Percentiles rank a stretch among this genome's conserved stretches.
Evolutionary conservation across 306 rosid species (phyloP).

Genomic region (Casuarina cunninghamiana): DNA sequence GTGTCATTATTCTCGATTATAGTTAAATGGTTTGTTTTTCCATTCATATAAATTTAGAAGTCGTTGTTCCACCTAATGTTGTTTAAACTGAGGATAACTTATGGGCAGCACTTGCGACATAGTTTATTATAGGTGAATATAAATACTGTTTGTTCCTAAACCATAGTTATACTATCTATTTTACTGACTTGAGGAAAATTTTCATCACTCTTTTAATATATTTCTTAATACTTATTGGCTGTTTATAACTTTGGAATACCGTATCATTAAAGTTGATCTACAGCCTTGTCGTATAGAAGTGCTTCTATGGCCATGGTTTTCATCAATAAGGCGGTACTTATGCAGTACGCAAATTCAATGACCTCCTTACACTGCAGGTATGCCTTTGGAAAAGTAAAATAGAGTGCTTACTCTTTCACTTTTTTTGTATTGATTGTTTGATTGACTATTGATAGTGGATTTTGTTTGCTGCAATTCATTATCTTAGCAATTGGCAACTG

Average conservation of each 20-base stretch:
- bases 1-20: not conserved
- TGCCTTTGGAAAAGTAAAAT: not conserved
- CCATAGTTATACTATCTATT: not conserved
- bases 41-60: not conserved
- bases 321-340: slow-evolving; percentile 88
- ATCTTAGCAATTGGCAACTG: slow-evolving; percentile 75
- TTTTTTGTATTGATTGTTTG: not conserved
- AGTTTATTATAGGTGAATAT: not conserved
- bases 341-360: slow-evolving; percentile 85
- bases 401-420: not conserved
- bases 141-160: not conserved
- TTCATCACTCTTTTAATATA: not conserved
- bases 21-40: too few relatives aligned
- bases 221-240: not conserved
- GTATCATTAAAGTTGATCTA: slow-evolving; percentile 53
- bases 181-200: not conserved
- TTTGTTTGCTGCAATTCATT: slow-evolving; percentile 3
- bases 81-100: not conserved
- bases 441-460: slow-evolving; percentile 11
- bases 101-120: not conserved
- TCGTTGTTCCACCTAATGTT: not conserved
- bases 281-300: slow-evolving; percentile 84
- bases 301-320: slow-evolving; percentile 98
- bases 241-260: slow-evolving; percentile 19
- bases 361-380: slow-evolving; percentile 96